Percentiles rank a stretch among this genome's conserved stretches.
These are phyloP conservation scores for Wickerhamiella sorbophila DNA, from an alignment of 805 yeast species.

Conservation along the genomic window DNA sequence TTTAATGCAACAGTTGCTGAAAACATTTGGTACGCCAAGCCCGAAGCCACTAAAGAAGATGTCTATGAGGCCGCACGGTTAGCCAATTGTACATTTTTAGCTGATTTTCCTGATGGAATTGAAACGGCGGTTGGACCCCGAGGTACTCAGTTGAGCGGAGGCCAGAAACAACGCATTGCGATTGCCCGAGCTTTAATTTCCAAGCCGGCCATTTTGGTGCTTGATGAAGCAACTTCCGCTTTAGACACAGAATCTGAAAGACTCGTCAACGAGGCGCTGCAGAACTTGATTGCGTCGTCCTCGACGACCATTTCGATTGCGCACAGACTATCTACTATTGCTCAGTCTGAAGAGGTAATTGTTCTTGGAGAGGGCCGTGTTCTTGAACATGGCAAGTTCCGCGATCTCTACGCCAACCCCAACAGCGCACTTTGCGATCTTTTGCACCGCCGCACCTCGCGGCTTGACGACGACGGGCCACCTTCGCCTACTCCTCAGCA, in stretches of 20 bases:
- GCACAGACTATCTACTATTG: conserved; percentile 78
- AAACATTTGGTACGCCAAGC: conserved; percentile 63
- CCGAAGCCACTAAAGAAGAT: conserved; percentile 41
- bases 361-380: conserved; percentile 70
- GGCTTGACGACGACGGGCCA: conserved; percentile 8
- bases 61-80: conserved; percentile 47
- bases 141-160: conserved; percentile 83
- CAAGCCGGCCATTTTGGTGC: conserved; percentile 62
- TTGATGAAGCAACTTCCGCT: conserved; percentile 94
- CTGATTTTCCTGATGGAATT: conserved; percentile 65
- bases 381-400: conserved; percentile 54
- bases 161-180: conserved; percentile 88
- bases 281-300: conserved; percentile 38
- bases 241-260: conserved; percentile 80
- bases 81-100: conserved; percentile 67
- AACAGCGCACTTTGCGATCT: conserved; percentile 33
- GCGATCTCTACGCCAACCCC: conserved; percentile 34
- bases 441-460: conserved; percentile 17
- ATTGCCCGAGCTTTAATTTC: conserved; percentile 74
- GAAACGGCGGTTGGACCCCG: conserved; percentile 78
- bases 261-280: conserved; percentile 61
- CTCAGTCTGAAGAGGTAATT: conserved; percentile 64
- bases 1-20: conserved; percentile 78
- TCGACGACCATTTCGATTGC: conserved; percentile 74
- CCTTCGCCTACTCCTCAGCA: conserved; percentile 3